Conservation (phyloP, 148 eudicot species). For the Vaccinium macrocarpon region DNA sequence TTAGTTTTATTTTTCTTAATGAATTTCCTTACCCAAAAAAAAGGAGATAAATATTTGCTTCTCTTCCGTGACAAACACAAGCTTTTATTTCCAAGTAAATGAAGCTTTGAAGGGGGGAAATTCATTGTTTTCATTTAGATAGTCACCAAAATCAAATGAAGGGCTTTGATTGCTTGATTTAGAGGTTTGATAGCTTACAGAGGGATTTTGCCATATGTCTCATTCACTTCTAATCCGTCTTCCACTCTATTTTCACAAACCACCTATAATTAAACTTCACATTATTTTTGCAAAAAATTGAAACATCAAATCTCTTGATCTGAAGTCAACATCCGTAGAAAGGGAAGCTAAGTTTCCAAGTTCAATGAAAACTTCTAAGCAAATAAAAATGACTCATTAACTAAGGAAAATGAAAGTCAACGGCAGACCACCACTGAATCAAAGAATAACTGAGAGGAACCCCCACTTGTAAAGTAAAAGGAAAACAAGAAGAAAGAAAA, state of each 20-base stretch:
- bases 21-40: too few relatives aligned
- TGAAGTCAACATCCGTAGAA: background rate
- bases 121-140: background rate
- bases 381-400: background rate
- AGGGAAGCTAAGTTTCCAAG: background rate
- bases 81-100: background rate
- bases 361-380: background rate
- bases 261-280: background rate
- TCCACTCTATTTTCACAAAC: background rate
- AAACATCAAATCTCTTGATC: background rate
- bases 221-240: background rate
- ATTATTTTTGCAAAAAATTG: background rate
- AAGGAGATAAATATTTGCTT: background rate
- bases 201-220: background rate
- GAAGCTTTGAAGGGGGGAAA: background rate
- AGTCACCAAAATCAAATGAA: background rate
- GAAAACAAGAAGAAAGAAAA: background rate
- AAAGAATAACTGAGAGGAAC: background rate
- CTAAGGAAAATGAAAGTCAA: background rate
- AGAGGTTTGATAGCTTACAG: background rate
- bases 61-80: background rate
- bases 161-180: background rate
- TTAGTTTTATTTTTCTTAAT: too few relatives aligned
- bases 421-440: too few relatives aligned
- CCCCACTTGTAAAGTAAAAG: background rate